These are phyloP conservation scores for Ustilago tritici DNA, from an alignment of 1,284 basidiomycete species.

Conservation along the genomic window DNA sequence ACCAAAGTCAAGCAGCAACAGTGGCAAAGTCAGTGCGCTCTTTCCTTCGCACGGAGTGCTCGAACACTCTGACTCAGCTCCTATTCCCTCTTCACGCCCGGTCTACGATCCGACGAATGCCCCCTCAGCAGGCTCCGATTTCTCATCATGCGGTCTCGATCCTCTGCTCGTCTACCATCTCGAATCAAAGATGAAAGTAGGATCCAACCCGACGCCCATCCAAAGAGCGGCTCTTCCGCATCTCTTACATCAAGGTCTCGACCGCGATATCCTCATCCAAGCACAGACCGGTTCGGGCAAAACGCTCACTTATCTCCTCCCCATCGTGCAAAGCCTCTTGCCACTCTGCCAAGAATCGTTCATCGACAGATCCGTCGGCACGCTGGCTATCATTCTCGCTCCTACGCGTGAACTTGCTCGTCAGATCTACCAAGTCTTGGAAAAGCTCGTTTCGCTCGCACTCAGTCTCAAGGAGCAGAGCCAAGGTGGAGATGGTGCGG, in stretches of 20 bases:
- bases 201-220: conserved; percentile 85
- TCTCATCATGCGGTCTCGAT: conserved; percentile 77
- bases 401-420: conserved; percentile 95
- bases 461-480: conserved; percentile 75
- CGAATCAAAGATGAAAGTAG: conserved; percentile 82
- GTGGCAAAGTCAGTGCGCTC: conserved; percentile 34
- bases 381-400: conserved; percentile 91
- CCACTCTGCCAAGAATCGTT: conserved; percentile 81
- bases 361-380: conserved; percentile 82
- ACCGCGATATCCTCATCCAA: conserved; percentile 91
- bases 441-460: conserved; percentile 74
- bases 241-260: conserved; percentile 73
- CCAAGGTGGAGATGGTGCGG: conserved; percentile 73
- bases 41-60: conserved; percentile 42
- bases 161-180: conserved; percentile 85
- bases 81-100: conserved; percentile 16
- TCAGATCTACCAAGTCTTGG: conserved; percentile 84
- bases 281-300: conserved; percentile 99
- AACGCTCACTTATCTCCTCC: conserved; percentile 92
- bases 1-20: conserved; percentile 8
- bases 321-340: conserved; percentile 92
- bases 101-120: conserved; percentile 63
- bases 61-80: conserved; percentile 19
- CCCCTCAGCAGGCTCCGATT: conserved; percentile 70
- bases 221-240: conserved; percentile 84